Base-by-base conservation (phyloP, 352 stramenopile species). In the Phytophthora lateralis region DNA sequence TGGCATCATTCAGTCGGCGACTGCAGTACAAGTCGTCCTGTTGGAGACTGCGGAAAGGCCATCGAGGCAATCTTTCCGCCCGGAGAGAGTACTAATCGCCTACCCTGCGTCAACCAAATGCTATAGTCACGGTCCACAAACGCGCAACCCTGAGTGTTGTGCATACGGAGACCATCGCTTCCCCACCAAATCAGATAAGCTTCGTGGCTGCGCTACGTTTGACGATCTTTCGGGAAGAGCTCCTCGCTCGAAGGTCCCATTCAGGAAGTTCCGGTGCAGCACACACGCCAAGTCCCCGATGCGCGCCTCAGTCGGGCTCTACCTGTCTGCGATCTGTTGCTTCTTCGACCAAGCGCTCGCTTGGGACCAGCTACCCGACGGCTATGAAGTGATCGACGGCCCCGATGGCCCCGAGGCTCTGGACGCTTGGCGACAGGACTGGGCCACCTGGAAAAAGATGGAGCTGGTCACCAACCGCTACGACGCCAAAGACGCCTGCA, bases 381-480 rank as follows among this genome's bases (percentile, higher is more conserved):
- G 85, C 15, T 95, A 91, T 58, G 81, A 95, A 71, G 60, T 95
- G 27, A 88, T 93, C 56, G 75, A 95, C 54, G 84, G 79, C 1
- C 84, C 85, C 4, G 38, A 12, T 17, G 48, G 65, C 0, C 39
- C 54, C 11, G 52, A 87, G 6, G 46, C 58, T 20, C 50, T 90
- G 5, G 62, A 64, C n/a, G 50, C 62, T 7, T 95, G 86, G 86
- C 73, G 67, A 51, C 55, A 54, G 14, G 62, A 87, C 27, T 95
- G 86, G 86, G 48, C 47, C 17, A 54, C 59, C 0, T 95, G 86
- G 86, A 78, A 81, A 30, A 61, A 85, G 29, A 91, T 91, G 78
- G 86, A 93, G 71, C 61, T 95, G 20, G 51, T 48, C 27, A 78
- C 67, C 11, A 85, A 85, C 57, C 81, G 79, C 8, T 95, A 95